Evolutionary conservation across 2,329 filamentous ascomycete genomes (phyloP), one percentile per base, ranked within the genome.

Genomic region (Lachnellula suecica): DNA sequence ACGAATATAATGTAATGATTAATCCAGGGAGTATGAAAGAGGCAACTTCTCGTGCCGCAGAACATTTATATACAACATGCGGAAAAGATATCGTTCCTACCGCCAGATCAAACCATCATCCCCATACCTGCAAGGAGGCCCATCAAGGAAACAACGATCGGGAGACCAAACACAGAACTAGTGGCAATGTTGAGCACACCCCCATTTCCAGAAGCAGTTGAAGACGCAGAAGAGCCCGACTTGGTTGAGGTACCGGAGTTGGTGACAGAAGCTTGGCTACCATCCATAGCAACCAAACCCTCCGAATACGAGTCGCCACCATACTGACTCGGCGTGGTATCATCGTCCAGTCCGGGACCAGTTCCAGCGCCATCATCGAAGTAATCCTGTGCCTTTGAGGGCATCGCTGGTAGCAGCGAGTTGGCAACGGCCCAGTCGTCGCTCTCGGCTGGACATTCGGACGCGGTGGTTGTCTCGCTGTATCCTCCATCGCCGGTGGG

Each of bases 401-500:
- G 78, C 43, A 79, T 72, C 34, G 74, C 72, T 31, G 78, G 78
- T n/a, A 81, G 74, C 29, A 63, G 51, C 57, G 74, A 66, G 37
- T 70, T 63, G 38, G 66, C 65, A 47, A 81, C 74, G 51, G 79
- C 69, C 78, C 78, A 81, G 54, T 71, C 74, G 49, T 63, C 58
- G 59, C 70, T 73, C 58, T 72, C 56, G 17, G 66, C 31, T 29
- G 79, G 78, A 70, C 79, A 82, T 17, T 67, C 44, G 46, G 71
- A 74, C 8, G 74, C 63, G 23, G 60, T 47, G 45, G 47, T 51
- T 11, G 58, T 62, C 15, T 57, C 43, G 49, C 75, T 75, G 69
- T 76, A 79, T 52, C 78, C 78, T 54, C 79, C 80, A 60, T 81
- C 74, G 52, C 77, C 79, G 40, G 61, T 63, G 48, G 80, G 79